Conservation (phyloP, 108 stramenopile genomes). For the Pseudonitzschia delicatissima region DNA sequence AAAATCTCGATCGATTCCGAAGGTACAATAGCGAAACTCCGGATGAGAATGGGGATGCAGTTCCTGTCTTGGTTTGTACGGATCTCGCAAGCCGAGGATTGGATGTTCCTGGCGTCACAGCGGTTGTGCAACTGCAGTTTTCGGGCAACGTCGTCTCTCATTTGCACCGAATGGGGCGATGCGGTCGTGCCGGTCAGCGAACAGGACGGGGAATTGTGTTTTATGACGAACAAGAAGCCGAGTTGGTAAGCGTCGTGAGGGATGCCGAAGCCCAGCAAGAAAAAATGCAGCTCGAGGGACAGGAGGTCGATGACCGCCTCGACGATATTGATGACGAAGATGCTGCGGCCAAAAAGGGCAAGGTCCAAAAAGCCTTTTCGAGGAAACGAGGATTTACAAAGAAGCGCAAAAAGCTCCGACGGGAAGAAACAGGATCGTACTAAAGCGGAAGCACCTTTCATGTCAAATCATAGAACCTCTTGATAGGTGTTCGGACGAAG, state of each 20-base stretch:
- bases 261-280: slow-evolving; percentile 80
- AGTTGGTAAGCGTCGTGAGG: slow-evolving; percentile 69
- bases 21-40: slow-evolving; percentile 35
- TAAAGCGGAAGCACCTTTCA: too few species aligned
- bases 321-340: slow-evolving; percentile 41
- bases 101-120: slow-evolving; percentile 94
- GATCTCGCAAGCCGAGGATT: slow-evolving; percentile 96
- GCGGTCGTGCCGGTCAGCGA: slow-evolving; percentile 93
- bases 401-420: slow-evolving; percentile 72
- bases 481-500: too few species aligned
- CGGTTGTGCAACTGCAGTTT: slow-evolving; percentile 96
- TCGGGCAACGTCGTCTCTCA: slow-evolving; percentile 94
- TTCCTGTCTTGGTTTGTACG: slow-evolving; percentile 91
- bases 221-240: slow-evolving; percentile 65
- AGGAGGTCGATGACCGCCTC: slow-evolving; percentile 48
- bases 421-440: slow-evolving; percentile 25
- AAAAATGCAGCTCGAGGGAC: slow-evolving; percentile 60
- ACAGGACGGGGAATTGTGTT: slow-evolving; percentile 92
- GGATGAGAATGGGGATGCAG: slow-evolving; percentile 36
- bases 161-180: slow-evolving; percentile 98
- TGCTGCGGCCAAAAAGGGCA: slow-evolving; percentile 39
- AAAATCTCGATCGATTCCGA: slow-evolving; percentile 82
- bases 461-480: too few species aligned
- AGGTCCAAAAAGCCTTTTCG: slow-evolving; percentile 79
- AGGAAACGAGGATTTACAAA: slow-evolving; percentile 86